Base-by-base conservation (phyloP, 2,329 filamentous ascomycete genomes). In the Colletotrichum sidae region DNA sequence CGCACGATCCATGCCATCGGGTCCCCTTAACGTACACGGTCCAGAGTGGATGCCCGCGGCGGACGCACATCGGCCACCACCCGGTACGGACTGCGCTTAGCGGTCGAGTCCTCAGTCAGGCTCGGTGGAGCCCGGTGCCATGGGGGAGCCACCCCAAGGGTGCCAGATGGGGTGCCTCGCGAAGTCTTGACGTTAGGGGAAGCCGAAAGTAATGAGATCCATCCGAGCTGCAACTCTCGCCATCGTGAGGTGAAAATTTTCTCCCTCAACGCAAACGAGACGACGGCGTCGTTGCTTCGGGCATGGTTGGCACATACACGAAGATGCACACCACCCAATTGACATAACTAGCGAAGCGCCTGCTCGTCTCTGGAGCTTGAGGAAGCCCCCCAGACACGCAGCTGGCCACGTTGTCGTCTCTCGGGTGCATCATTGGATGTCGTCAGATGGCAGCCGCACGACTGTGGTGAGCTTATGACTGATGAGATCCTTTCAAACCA, bases 21-120 rank as follows among this genome's bases (percentile, higher is more conserved):
- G 60, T 68, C 61, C 55, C 46, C 65, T 62, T 69, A 38, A 68
- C 65, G 57, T 69, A 66, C 61, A 68, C 65, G 67, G 67, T 69
- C 17, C 47, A 55, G 41, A 46, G 62, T 64, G 60, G 59, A 53
- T 53, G 55, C 54, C 53, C 13, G 9, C 54, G 57, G 57, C 61
- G 65, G 55, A 63, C 57, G 56, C 52, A 61, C 60, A 57, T 61
- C 53, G 60, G 67, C 50, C 54, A 60, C 54, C 67, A 60, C 54
- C 67, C 60, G 67, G 46, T 42, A 60, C 67, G 65, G 65, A 53
- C 63, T 68, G 42, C 63, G 41, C 62, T 66, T 62, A 68, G 62
- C 57, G 54, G 46, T 65, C 49, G 50, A 41, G 52, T 17, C 33
- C 66, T 62, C 54, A 56, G 52, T 56, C 52, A 56, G 39, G 34